Evolutionary conservation across 257 asterid species (phyloP).

Genomic region (Gentiana dahurica): DNA sequence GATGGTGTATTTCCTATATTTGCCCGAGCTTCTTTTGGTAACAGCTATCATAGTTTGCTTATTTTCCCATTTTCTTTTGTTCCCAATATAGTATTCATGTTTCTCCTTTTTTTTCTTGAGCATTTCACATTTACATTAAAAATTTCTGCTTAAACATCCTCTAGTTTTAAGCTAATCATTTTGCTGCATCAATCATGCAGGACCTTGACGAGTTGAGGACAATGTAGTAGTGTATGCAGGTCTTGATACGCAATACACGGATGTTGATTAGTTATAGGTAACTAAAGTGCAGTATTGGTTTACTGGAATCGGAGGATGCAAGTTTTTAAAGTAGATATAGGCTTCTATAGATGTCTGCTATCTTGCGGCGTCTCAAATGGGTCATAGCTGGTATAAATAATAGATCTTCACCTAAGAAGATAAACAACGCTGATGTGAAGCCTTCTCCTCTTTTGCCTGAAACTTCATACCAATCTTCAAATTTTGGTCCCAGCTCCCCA

Average conservation of each 20-base stretch:
- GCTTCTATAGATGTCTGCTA: slow-evolving; percentile 56
- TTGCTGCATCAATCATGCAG: not conserved
- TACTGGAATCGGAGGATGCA: slow-evolving; percentile 58
- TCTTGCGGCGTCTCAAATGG: slow-evolving; percentile 76
- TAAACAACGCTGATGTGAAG: slow-evolving; percentile 48
- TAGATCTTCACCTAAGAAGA: slow-evolving; percentile 58
- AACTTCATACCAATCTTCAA: slow-evolving; percentile 28
- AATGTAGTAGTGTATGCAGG: not conserved
- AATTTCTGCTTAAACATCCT: not conserved
- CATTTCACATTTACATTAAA: not conserved
- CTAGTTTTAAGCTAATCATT: slow-evolving; percentile 1
- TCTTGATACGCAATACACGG: not conserved
- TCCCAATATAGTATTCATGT: not conserved
- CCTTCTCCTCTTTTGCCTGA: slow-evolving; percentile 26
- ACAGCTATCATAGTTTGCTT: too few species aligned
- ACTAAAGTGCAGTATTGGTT: not conserved
- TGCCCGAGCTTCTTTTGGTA: too few species aligned
- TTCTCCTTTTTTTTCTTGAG: not conserved
- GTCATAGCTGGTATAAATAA: slow-evolving; percentile 50
- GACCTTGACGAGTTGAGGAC: not conserved
- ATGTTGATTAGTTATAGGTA: not conserved
- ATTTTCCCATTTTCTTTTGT: too few species aligned
- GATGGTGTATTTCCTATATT: too few species aligned
- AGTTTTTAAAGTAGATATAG: slow-evolving; percentile 20
- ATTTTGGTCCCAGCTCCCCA: slow-evolving; percentile 23